Evolutionary conservation across 2,329 filamentous ascomycete species (phyloP), one percentile per base, ranked within the genome.

Genomic region (Aspergillus caelatus): DNA sequence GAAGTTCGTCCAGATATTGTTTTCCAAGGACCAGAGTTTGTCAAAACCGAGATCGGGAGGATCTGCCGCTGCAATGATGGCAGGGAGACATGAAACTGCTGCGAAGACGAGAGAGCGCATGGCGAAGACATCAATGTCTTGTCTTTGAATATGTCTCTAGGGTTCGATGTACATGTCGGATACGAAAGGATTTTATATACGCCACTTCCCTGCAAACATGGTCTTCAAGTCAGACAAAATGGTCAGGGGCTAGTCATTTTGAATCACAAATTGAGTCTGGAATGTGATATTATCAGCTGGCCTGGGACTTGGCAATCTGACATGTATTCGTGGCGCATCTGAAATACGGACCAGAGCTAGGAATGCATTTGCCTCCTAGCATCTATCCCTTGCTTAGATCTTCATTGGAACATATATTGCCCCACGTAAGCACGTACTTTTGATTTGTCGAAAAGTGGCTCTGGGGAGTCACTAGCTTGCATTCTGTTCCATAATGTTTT

Each of bases 11-110:
- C 70, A 72, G 30, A 72, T 69, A 16, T 52, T 57, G 16, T 61
- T 71, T 50, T 72, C 64, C 34, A 73, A 58, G 1, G 65, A 23
- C 71, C 70, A 72, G 28, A 73, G 67, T 34, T 71, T 32, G 21
- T 69, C 59, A 43, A 70, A 70, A 16, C 66, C 64, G 59, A 64
- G 70, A 7, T 46, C 60, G 23, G 67, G 41, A 16, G 54, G 45
- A 10, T 39, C 30, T 19, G 63, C 34, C 8, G 48, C 48, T 10
- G 48, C 28, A 21, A 52, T n/a, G 10, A 52, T 32, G 9, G 48
- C 48, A 52, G 48, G 48, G 28, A 52, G 28, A 11, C 12, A 52
- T 32, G 48, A 52, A 32, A 23, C 28, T n/a, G 28, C 28, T 52
- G 21, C 19, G 9, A 52, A 32, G 16, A 30, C 4, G 8, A 52